Evolutionary conservation across 2,329 filamentous ascomycete species (phyloP).

Genomic region (Ampelomyces quisqualis): DNA sequence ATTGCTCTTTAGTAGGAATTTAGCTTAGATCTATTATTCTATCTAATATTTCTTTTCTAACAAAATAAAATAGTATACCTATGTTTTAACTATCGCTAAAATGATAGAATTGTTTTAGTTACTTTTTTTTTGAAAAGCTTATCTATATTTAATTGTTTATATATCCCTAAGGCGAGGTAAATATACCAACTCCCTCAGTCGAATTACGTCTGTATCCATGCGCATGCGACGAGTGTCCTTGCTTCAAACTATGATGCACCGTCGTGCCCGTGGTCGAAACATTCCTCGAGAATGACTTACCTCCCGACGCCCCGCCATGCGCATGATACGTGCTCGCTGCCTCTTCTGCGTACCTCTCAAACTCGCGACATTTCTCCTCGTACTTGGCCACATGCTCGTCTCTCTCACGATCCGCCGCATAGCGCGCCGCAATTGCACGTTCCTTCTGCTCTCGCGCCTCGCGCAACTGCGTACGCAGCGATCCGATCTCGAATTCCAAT

Average conservation of each 20-base stretch:
- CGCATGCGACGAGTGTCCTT: conserved; percentile 5
- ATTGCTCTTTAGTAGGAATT: too few relatives aligned
- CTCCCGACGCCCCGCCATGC: conserved; percentile 5
- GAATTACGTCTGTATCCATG: conserved; percentile 2
- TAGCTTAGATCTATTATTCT: too few relatives aligned
- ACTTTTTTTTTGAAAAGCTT: too few relatives aligned
- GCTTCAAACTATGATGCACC: conserved; percentile 17
- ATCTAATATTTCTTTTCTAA: too few relatives aligned
- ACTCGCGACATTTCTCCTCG: conserved; percentile 28
- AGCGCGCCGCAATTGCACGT: conserved; percentile 21
- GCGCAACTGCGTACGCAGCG: conserved; percentile 20
- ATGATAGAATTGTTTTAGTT: too few relatives aligned
- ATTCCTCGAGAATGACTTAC: conserved; percentile 14
- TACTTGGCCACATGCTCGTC: conserved; percentile 25
- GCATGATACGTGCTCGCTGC: conserved; percentile 18
- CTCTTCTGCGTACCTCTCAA: conserved; percentile 24
- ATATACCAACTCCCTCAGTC: conserved; percentile 3
- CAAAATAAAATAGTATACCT: too few relatives aligned
- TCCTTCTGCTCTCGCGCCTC: conserved; percentile 30
- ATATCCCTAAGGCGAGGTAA: conserved; percentile 4
- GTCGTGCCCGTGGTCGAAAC: conserved; percentile 19
- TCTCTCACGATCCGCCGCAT: conserved; percentile 26
- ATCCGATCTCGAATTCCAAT: conserved; percentile 28
- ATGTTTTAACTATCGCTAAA: too few relatives aligned
- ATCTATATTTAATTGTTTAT: too few relatives aligned